These are phyloP conservation scores for Leishmania tarentolae DNA, from an alignment of 208 protist genomes.

Conservation along the genomic window DNA sequence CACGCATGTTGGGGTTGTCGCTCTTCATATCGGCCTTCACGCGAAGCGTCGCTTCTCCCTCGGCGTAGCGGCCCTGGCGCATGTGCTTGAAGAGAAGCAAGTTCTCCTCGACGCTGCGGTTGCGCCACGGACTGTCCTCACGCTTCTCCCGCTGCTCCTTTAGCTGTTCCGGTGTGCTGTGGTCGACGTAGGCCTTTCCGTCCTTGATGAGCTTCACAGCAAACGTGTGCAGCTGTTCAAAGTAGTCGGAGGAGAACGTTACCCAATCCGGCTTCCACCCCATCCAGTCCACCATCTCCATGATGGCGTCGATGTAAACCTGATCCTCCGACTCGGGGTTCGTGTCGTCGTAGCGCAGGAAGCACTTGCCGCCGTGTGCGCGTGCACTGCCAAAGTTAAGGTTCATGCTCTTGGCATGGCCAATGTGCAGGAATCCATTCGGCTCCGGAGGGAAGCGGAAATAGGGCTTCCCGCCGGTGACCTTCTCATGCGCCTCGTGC, in stretches of 20 bases:
- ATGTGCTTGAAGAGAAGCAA: conserved; percentile 93
- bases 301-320: conserved; percentile 98
- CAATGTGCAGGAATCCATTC: conserved; percentile 99
- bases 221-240: conserved; percentile 97
- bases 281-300: conserved; percentile 92
- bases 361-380: conserved; percentile 93
- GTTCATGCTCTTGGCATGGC: conserved; percentile 99
- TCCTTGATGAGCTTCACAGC: conserved; percentile 98
- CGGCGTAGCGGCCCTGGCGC: conserved; percentile 95
- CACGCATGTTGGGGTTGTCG: conserved; percentile 98
- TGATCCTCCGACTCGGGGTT: conserved; percentile 98
- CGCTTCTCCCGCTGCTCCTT: conserved; percentile 83
- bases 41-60: conserved; percentile 97
- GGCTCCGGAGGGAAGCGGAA: conserved; percentile 97
- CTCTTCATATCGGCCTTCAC: conserved; percentile 98
- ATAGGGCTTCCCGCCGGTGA: conserved; percentile 79
- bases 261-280: conserved; percentile 92
- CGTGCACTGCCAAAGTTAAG: conserved; percentile 98
- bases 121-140: conserved; percentile 91
- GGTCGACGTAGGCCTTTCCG: conserved; percentile 98
- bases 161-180: conserved; percentile 96
- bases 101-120: conserved; percentile 93
- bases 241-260: conserved; percentile 99
- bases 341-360: conserved; percentile 99
- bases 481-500: conserved; percentile 53